These are phyloP conservation scores for Yamadazyma sp. DNA, from an alignment of 1,139 yeast genomes.

Conservation along the genomic window DNA sequence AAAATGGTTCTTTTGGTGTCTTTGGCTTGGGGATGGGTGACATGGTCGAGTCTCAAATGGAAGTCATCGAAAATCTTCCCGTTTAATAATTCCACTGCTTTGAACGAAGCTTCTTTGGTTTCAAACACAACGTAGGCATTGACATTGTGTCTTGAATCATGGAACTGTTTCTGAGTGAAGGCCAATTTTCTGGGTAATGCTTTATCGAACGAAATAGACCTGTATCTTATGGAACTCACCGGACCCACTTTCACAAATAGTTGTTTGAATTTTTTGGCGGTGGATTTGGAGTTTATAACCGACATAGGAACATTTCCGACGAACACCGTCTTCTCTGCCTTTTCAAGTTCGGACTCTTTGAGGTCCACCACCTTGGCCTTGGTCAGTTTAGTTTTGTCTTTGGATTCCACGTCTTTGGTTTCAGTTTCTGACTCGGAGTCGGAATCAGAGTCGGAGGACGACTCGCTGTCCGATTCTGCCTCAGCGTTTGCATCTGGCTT, in stretches of 20 bases:
- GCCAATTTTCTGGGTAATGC: conserved; percentile 92
- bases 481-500: conserved; percentile 1
- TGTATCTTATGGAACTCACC: conserved; percentile 76
- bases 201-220: conserved; percentile 90
- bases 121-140: conserved; percentile 86
- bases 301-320: conserved; percentile 79
- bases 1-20: conserved; percentile 84
- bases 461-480: conserved; percentile 1
- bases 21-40: conserved; percentile 85
- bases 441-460: conserved; percentile 3
- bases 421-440: background rate
- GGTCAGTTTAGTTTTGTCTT: conserved; percentile 17
- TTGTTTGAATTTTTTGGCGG: conserved; percentile 63
- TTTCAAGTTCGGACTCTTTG: conserved; percentile 70
- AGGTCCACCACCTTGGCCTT: conserved; percentile 46
- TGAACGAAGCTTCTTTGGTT: conserved; percentile 51
- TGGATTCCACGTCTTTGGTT: conserved; percentile 20
- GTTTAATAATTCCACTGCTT: conserved; percentile 57
- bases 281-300: conserved; percentile 64
- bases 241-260: conserved; percentile 58
- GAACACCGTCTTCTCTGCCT: conserved; percentile 86
- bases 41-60: conserved; percentile 89
- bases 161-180: conserved; percentile 76
- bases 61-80: conserved; percentile 66
- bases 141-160: conserved; percentile 72